A percentile compares a stretch with the other conserved stretches of the same genome.
Conservation (phyloP, 139 green algal species). For the Picocystis salinarum region DNA sequence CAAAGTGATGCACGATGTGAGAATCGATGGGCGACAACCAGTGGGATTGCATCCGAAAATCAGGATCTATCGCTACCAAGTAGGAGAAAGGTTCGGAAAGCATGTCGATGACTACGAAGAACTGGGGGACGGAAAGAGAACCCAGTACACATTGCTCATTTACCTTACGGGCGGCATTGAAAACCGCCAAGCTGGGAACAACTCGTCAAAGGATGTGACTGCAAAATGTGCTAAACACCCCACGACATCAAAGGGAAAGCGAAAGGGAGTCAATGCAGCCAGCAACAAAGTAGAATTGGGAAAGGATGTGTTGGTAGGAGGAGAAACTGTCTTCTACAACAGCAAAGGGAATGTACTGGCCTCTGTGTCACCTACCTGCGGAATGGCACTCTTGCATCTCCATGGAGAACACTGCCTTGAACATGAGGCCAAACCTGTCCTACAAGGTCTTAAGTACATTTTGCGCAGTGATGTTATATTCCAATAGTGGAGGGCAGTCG, state of each 20-base stretch:
- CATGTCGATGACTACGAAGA: neutral
- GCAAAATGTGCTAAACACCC: too few relatives aligned
- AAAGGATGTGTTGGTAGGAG: neutral
- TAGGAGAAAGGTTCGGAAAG: neutral
- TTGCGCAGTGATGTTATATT: conserved; percentile 1
- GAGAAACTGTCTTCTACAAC: neutral
- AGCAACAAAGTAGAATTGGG: too few relatives aligned
- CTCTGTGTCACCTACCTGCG: neutral
- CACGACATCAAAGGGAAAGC: too few relatives aligned
- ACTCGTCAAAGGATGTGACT: too few relatives aligned
- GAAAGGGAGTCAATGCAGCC: too few relatives aligned
- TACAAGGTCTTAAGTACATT: neutral
- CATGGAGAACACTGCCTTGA: neutral
- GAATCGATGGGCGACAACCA: neutral
- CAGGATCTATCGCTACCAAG: neutral
- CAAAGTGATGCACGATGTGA: too few relatives aligned
- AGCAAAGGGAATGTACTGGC: neutral
- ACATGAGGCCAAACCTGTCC: neutral
- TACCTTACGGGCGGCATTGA: neutral
- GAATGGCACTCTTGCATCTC: neutral
- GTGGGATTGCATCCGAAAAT: neutral
- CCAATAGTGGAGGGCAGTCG: too few relatives aligned
- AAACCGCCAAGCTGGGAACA: too few relatives aligned
- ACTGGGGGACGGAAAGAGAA: neutral
- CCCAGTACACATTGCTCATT: neutral